Evolutionary conservation across 768 basidiomycete species (phyloP), one percentile per base, ranked within the genome.

Genomic region (Agaricus blazei): DNA sequence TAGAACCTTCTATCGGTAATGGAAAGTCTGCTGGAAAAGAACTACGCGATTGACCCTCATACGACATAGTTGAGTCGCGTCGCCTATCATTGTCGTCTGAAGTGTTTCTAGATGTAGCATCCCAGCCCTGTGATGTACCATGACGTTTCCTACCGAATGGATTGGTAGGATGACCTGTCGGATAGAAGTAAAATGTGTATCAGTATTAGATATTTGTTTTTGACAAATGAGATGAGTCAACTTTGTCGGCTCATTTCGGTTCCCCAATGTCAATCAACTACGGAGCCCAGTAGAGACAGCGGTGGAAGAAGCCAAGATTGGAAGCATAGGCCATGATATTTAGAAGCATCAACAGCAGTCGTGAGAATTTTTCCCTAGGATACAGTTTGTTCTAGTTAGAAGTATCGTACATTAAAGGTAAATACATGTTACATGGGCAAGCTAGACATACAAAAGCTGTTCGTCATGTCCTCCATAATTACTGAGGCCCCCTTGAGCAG

Each of bases 1-100:
- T 45, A 26, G 26, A 37, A 12, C 37, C 38, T 15, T 23, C 8
- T 24, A 15, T 26, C 6, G 49, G 49, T 34, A 27, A 26, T 19
- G 38, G 34, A 34, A 31, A 29, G 31, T 27, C 14, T 48, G 27
- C 27, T 24, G 19, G 44, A 11, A 46, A 46, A 46, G 19, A 46
- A 11, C 44, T 24, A 29, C 46, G 46, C 12, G 46, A 24, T 14
- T 31, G 26, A 28, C 34, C 11, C 34, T 34, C 34, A 34, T 34
- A 34, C 34, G 34, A 34, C 34, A 11, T 11, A 34, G 34, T 34
- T 34, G 34, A 34, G 7, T 34, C 34, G 8, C 44, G 36, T 28
- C 45, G 54, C 27, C 54, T 56, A 2, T 56, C 48, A 45, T 56
- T 41, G 12, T 43, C 41, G 24, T 42, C 50, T 27, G 41, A n/a